A percentile compares a stretch with the other conserved stretches of the same genome.
phyloP scores from a whole-genome alignment of 768 basidiomycete genomes.

The Tulasnella sp. region DNA sequence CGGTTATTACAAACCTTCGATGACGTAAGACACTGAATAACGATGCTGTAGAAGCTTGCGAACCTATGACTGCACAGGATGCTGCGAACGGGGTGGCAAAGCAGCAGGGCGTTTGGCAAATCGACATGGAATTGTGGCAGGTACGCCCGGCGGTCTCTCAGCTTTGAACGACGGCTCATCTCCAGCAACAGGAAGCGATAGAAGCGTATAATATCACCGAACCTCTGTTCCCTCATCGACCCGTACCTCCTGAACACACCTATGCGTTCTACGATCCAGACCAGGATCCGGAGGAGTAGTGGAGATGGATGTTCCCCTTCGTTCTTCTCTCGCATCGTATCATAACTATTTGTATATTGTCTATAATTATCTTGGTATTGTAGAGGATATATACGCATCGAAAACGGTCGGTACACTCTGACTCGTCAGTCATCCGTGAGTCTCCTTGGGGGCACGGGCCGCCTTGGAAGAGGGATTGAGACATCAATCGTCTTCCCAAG shows the following conservation, averaged over 20 bases:
- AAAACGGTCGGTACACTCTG: background rate
- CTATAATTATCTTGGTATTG: background rate
- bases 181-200: constrained; percentile 39
- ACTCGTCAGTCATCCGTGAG: background rate
- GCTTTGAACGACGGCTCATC: background rate
- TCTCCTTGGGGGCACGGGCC: background rate
- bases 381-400: background rate
- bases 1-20: background rate
- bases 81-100: constrained; percentile 53
- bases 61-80: constrained; percentile 52
- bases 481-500: background rate
- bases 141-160: constrained; percentile 32
- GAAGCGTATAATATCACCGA: constrained; percentile 72
- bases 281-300: background rate
- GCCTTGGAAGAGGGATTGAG: background rate
- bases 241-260: constrained; percentile 18
- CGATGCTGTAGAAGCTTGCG: constrained; percentile 41
- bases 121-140: constrained; percentile 84
- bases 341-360: background rate
- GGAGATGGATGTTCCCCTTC: too few relatives aligned
- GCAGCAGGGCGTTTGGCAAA: constrained; percentile 81
- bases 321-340: background rate
- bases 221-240: constrained; percentile 64
- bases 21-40: background rate
- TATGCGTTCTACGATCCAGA: background rate